These are phyloP conservation scores for Keithomyces neogunnii DNA, from an alignment of 2,329 filamentous ascomycete genomes.

Conservation along the genomic window DNA sequence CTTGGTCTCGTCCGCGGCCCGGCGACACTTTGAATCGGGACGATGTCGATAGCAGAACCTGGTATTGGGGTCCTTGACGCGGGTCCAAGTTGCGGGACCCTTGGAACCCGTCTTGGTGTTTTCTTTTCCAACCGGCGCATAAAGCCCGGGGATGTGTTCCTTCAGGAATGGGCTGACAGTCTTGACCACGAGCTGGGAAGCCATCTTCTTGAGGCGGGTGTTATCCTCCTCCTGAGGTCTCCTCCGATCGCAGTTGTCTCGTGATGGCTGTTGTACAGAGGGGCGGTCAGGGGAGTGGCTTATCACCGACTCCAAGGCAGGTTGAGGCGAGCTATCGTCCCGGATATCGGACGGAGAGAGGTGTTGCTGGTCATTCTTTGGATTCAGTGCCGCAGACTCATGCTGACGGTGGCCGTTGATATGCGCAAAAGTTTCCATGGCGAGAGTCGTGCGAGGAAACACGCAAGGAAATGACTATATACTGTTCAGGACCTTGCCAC, in stretches of 20 bases:
- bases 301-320: not conserved
- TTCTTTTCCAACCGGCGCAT: constrained; percentile 66
- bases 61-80: constrained; percentile 58
- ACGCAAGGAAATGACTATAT: constrained; percentile 2
- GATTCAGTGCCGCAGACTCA: constrained; percentile 1
- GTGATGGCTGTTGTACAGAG: constrained; percentile 18
- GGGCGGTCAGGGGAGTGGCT: not conserved
- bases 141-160: constrained; percentile 82
- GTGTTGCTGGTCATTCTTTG: not conserved
- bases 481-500: not conserved
- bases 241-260: constrained; percentile 42
- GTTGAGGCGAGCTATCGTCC: not conserved
- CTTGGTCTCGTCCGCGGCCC: constrained; percentile 87
- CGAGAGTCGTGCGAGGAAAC: not conserved
- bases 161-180: constrained; percentile 82
- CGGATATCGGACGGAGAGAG: not conserved
- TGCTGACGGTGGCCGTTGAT: constrained; percentile 2
- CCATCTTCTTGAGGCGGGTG: constrained; percentile 46
- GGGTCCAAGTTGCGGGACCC: constrained; percentile 5
- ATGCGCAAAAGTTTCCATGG: constrained; percentile 4
- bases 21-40: constrained; percentile 86
- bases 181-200: constrained; percentile 61
- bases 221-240: constrained; percentile 41
- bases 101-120: constrained; percentile 20
- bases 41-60: constrained; percentile 94